Base-by-base conservation (phyloP, 2,329 filamentous ascomycete species). In the Monilinia vaccinii-corymbosi region DNA sequence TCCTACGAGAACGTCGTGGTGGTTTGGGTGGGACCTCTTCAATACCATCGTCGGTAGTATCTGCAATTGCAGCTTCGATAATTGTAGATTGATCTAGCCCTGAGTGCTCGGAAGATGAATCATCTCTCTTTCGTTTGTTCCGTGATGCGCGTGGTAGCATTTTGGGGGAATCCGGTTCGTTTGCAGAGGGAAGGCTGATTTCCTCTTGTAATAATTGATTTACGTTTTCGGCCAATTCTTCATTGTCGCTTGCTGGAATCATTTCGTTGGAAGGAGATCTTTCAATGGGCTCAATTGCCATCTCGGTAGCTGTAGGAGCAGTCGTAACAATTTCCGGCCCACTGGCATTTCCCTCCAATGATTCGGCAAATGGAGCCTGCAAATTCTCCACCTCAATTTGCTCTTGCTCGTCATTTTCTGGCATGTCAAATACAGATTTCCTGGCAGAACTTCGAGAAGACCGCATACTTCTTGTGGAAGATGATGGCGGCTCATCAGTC, bases 401-500 rank as follows among this genome's bases (percentile, higher is more conserved):
- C 11, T 56, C 53, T 34, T 14, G 28, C 21, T 58, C 46, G 9
- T 66, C 63, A 28, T 70, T 67, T 36, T 63, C 59, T 8, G 56
- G 51, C 18, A 69, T 18, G 44, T 57, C 57, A 36, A 69, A 68
- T 38, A 68, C 63, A 62, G 70, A 66, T 10, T 57, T 63, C 51
- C 66, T 60, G 9, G 66, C 64, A 11, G 56, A 53, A 52, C 58
- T 61, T 46, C 62, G 60, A 16, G 67, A 64, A 21, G 69, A 71
- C 56, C 68, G 63, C 23, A 66, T 64, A 49, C 63, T 70, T 60
- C 64, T 61, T 13, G 60, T 59, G 21, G 68, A 69, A 38, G 66
- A 65, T 21, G 66, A 56, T 7, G 63, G 60, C 1, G 60, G 28
- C 14, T 49, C 48, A 60, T 70, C 68, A 5, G 51, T 68, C 31